A percentile compares a stretch with the other conserved stretches of the same genome.
These are phyloP conservation scores for Lentinula edodes DNA, from an alignment of 768 basidiomycete species.

Conservation along the genomic window DNA sequence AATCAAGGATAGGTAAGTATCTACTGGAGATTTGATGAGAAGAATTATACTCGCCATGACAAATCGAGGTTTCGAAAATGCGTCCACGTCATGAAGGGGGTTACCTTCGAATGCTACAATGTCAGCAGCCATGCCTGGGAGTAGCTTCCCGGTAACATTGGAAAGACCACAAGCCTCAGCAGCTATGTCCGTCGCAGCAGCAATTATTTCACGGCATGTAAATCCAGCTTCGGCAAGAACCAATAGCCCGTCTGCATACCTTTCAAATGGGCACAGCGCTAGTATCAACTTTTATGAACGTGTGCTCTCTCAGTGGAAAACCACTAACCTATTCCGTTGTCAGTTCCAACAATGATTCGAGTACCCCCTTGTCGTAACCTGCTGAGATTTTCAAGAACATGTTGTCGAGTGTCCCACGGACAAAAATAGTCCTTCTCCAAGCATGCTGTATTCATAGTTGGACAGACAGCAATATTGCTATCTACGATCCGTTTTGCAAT, in stretches of 20 bases:
- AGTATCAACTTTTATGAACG: neutral
- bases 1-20: neutral
- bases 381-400: neutral
- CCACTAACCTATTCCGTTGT: constrained; percentile 2
- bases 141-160: neutral
- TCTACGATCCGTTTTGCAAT: neutral
- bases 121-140: constrained; percentile 1
- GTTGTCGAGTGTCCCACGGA: constrained; percentile 3
- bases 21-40: neutral
- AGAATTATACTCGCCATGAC: neutral
- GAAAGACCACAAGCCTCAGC: constrained; percentile 1
- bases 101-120: constrained; percentile 6
- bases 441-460: constrained; percentile 6
- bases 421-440: constrained; percentile 5
- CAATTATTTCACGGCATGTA: constrained; percentile 1
- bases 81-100: neutral
- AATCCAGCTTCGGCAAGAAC: constrained; percentile 3
- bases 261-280: constrained; percentile 1
- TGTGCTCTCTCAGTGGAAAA: neutral
- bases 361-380: neutral
- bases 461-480: constrained; percentile 1
- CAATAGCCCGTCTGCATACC: constrained; percentile 2
- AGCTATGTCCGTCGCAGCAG: constrained; percentile 1
- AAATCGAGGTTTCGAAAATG: neutral
- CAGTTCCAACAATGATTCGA: constrained; percentile 1